Evolutionary conservation across 805 yeast genomes (phyloP).

Genomic region (Ogataea polymorpha): DNA sequence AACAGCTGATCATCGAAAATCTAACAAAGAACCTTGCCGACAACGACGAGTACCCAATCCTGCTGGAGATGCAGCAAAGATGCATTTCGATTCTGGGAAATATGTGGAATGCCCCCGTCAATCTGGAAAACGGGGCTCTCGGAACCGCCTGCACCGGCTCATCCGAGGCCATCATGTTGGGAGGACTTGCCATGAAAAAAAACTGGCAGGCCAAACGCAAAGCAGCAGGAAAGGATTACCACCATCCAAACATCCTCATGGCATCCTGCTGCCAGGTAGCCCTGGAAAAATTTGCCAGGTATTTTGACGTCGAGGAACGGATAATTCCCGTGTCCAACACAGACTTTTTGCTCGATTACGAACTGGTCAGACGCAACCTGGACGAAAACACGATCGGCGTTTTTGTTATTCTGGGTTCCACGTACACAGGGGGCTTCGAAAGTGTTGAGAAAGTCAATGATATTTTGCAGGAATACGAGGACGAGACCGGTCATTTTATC

Average conservation of each 20-base stretch:
- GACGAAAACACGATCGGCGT: constrained; percentile 94
- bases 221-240: constrained; percentile 55
- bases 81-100: constrained; percentile 77
- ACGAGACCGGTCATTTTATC: constrained; percentile 60
- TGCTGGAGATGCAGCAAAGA: constrained; percentile 74
- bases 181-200: constrained; percentile 90
- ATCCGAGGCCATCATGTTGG: constrained; percentile 90
- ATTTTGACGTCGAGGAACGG: constrained; percentile 87
- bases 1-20: constrained; percentile 61
- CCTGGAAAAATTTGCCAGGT: constrained; percentile 87
- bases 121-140: constrained; percentile 41
- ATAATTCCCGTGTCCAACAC: constrained; percentile 63
- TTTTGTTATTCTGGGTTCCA: constrained; percentile 84
- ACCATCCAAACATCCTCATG: constrained; percentile 83
- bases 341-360: constrained; percentile 62
- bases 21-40: constrained; percentile 87
- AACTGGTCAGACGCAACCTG: constrained; percentile 55
- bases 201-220: constrained; percentile 72
- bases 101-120: constrained; percentile 71
- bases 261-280: constrained; percentile 94
- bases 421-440: constrained; percentile 92
- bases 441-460: constrained; percentile 58
- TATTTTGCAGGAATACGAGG: constrained; percentile 68
- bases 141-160: constrained; percentile 96
- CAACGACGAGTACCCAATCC: constrained; percentile 87